Percentiles rank a stretch among this genome's conserved stretches.
phyloP scores from a whole-genome alignment of 2,329 filamentous ascomycete species.

The Colletotrichum scovillei region DNA sequence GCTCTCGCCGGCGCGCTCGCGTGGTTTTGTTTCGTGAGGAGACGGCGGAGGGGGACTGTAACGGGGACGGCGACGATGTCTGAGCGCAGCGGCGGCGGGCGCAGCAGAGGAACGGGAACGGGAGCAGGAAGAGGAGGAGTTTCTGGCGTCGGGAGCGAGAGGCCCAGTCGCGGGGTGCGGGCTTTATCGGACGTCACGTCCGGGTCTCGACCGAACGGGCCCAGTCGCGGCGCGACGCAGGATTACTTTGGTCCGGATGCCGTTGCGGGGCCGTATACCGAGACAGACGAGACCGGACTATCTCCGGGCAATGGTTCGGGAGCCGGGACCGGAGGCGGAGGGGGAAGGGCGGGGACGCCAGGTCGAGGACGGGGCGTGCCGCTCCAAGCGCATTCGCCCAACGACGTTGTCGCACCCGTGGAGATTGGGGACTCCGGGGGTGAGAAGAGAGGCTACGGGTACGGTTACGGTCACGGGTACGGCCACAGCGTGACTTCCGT shows the following conservation, averaged over 20 bases:
- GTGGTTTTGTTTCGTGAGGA: slow-evolving; percentile 59
- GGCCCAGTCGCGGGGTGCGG: slow-evolving; percentile 22
- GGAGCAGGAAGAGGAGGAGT: slow-evolving; percentile 9
- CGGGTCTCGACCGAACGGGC: slow-evolving; percentile 40
- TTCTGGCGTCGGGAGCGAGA: slow-evolving; percentile 36
- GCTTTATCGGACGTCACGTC: slow-evolving; percentile 48
- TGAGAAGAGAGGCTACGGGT: neutral
- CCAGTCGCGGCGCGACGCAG: slow-evolving; percentile 45
- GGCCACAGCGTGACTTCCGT: neutral
- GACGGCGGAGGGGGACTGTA: slow-evolving; percentile 44
- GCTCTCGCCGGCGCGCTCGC: slow-evolving; percentile 54
- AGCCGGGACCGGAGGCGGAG: neutral
- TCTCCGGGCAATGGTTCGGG: slow-evolving; percentile 28
- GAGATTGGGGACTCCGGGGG: slow-evolving; percentile 60
- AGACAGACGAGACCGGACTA: slow-evolving; percentile 38
- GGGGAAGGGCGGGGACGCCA: slow-evolving; percentile 44
- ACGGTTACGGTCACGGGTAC: neutral
- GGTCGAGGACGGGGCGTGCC: slow-evolving; percentile 53
- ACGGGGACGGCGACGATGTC: slow-evolving; percentile 15
- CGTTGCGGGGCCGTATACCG: slow-evolving; percentile 59
- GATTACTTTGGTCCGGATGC: slow-evolving; percentile 59
- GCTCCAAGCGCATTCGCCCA: slow-evolving; percentile 56
- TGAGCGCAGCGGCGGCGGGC: slow-evolving; percentile 13
- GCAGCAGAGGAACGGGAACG: neutral
- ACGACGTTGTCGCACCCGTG: slow-evolving; percentile 62